Percentiles rank a stretch among this genome's conserved stretches.
phyloP scores from a whole-genome alignment of 805 yeast genomes.

The Grigorovia jiainica region DNA sequence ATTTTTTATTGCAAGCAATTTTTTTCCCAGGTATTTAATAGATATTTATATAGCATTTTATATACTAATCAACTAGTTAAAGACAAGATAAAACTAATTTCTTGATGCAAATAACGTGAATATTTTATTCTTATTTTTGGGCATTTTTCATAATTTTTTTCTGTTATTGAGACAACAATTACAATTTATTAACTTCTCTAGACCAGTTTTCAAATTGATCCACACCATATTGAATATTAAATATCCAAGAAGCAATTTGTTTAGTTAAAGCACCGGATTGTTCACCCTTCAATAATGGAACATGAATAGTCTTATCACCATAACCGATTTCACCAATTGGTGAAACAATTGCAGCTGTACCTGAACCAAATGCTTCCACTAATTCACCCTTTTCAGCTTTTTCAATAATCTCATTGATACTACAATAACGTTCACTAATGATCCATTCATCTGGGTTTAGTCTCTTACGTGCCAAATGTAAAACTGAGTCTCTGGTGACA shows the following conservation, averaged over 20 bases:
- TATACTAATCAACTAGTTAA: too few relatives aligned
- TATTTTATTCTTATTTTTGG: not conserved
- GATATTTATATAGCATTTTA: not conserved
- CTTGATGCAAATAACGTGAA: not conserved
- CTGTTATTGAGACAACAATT: not conserved
- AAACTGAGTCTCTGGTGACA: conserved; percentile 85
- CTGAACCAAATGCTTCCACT: conserved; percentile 94
- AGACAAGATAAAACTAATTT: not conserved
- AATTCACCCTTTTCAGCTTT: conserved; percentile 70
- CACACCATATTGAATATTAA: conserved; percentile 80
- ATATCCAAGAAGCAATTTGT: conserved; percentile 73
- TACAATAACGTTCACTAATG: conserved; percentile 70
- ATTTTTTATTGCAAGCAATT: too few relatives aligned
- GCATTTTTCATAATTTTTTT: not conserved
- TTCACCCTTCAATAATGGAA: conserved; percentile 72
- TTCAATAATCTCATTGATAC: conserved; percentile 72
- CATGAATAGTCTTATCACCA: conserved; percentile 56
- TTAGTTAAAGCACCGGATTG: conserved; percentile 71
- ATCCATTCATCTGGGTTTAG: conserved; percentile 70
- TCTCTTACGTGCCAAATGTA: conserved; percentile 64
- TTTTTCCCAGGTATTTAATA: not conserved
- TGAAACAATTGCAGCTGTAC: conserved; percentile 94
- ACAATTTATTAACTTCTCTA: conserved; percentile 24
- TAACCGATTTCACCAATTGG: conserved; percentile 84
- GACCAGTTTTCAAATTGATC: conserved; percentile 50